These are phyloP conservation scores for Metschnikowia hibisci DNA, from an alignment of 805 yeast genomes.

Conservation along the genomic window DNA sequence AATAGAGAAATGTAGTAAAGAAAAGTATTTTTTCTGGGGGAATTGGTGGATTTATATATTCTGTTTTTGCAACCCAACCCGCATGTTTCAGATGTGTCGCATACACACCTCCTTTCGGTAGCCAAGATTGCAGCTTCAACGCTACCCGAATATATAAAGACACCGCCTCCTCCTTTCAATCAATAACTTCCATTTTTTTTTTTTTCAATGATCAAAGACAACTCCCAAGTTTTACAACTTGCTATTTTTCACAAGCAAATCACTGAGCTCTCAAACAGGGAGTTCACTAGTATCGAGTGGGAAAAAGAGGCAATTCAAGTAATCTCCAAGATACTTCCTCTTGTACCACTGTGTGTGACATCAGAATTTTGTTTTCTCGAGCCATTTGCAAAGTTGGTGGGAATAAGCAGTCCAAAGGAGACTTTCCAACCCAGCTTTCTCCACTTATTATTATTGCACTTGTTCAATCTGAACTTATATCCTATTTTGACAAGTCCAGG, in stretches of 20 bases:
- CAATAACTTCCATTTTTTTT: neutral
- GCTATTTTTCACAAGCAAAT: neutral
- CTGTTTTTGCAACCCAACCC: neutral
- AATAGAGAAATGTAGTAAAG: too few relatives aligned
- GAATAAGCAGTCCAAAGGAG: constrained; percentile 1
- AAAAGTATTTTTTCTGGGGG: too few relatives aligned
- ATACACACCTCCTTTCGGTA: neutral
- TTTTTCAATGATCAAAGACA: neutral
- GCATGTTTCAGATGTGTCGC: neutral
- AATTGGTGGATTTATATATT: neutral
- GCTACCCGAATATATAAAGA: neutral
- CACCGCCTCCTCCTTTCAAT: too few relatives aligned
- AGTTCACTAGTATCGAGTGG: neutral
- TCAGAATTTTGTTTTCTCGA: neutral
- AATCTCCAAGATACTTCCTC: neutral
- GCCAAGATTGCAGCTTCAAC: neutral
- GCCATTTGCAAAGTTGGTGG: constrained; percentile 4
- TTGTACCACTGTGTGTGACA: neutral
- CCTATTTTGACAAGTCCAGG: neutral
- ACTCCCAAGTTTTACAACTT: constrained; percentile 1
- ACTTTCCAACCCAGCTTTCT: constrained; percentile 5
- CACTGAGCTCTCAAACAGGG: neutral
- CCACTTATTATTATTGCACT: constrained; percentile 8
- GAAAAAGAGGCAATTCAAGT: neutral
- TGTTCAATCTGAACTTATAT: constrained; percentile 7